A percentile compares a stretch with the other conserved stretches of the same genome.
phyloP scores from a whole-genome alignment of 2,329 filamentous ascomycete genomes.

The Penicillium sp. region DNA sequence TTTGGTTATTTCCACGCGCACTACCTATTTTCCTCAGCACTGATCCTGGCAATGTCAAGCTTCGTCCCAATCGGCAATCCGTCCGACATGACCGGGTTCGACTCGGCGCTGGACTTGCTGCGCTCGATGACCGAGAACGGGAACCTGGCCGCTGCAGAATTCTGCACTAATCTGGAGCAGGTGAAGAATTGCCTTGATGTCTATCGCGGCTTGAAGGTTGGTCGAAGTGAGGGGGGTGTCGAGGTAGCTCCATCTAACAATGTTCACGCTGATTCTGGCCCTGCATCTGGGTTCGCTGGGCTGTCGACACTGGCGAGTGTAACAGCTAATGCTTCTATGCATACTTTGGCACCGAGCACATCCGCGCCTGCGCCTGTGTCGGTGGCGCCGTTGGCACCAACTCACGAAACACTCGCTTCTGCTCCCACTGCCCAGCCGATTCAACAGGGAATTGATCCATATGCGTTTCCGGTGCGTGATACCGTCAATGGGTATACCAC shows the following conservation, averaged over 20 bases:
- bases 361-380: slow-evolving; percentile 9
- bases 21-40: slow-evolving; percentile 42
- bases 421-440: neutral
- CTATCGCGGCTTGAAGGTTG: slow-evolving; percentile 17
- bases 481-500: slow-evolving; percentile 35
- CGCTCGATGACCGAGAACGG: slow-evolving; percentile 39
- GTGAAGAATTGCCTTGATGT: slow-evolving; percentile 33
- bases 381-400: neutral
- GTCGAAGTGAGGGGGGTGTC: neutral
- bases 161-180: slow-evolving; percentile 36
- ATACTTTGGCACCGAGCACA: neutral
- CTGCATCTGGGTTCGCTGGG: neutral
- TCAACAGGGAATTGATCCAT: slow-evolving; percentile 3
- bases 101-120: slow-evolving; percentile 35
- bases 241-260: neutral
- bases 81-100: slow-evolving; percentile 33
- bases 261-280: neutral
- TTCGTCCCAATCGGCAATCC: slow-evolving; percentile 36
- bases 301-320: neutral
- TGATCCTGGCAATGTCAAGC: slow-evolving; percentile 41
- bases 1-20: slow-evolving; percentile 46
- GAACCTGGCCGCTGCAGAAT: slow-evolving; percentile 38
- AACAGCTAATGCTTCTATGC: neutral
- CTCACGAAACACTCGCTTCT: slow-evolving; percentile 10
- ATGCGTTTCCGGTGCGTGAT: slow-evolving; percentile 25